These are phyloP conservation scores for Kluyveromyces sp. DNA, from an alignment of 1,139 yeast species.

Conservation along the genomic window DNA sequence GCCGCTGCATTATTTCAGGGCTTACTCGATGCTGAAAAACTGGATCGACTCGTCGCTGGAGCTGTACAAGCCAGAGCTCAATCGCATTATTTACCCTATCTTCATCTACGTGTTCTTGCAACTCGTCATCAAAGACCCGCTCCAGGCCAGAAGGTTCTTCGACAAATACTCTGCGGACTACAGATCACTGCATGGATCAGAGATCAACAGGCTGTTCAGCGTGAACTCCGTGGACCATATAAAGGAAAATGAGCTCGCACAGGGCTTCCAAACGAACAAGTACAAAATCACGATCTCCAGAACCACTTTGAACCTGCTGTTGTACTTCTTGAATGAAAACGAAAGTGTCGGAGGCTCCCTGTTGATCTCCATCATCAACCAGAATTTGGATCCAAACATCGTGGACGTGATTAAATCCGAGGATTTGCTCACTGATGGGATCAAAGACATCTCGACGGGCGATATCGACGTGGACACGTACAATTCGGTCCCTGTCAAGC, in stretches of 20 bases:
- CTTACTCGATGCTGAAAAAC: conserved; percentile 69
- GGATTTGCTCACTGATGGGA: conserved; percentile 30
- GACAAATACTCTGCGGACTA: conserved; percentile 73
- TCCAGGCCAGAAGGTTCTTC: conserved; percentile 66
- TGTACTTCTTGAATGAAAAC: conserved; percentile 84
- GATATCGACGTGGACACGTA: conserved; percentile 43
- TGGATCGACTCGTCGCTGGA: conserved; percentile 94
- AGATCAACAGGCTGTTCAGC: conserved; percentile 63
- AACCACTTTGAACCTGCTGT: conserved; percentile 74
- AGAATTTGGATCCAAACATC: conserved; percentile 64
- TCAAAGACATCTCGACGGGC: conserved; percentile 52
- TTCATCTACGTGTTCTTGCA: conserved; percentile 85
- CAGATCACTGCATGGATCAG: conserved; percentile 67
- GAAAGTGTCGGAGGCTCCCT: conserved; percentile 91
- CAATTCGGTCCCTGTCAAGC: conserved; percentile 64
- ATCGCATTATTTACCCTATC: conserved; percentile 78
- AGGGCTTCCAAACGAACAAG: conserved; percentile 63
- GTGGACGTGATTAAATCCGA: conserved; percentile 32
- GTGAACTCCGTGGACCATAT: conserved; percentile 76
- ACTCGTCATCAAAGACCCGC: conserved; percentile 55
- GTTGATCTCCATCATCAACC: conserved; percentile 77
- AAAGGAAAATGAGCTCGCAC: conserved; percentile 73
- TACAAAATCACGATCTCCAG: conserved; percentile 73
- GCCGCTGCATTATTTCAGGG: conserved; percentile 67
- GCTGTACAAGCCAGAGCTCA: conserved; percentile 82